Evolutionary conservation across 139 green algal species (phyloP), one percentile per base, ranked within the genome.

Genomic region (Haematococcus sp.): DNA sequence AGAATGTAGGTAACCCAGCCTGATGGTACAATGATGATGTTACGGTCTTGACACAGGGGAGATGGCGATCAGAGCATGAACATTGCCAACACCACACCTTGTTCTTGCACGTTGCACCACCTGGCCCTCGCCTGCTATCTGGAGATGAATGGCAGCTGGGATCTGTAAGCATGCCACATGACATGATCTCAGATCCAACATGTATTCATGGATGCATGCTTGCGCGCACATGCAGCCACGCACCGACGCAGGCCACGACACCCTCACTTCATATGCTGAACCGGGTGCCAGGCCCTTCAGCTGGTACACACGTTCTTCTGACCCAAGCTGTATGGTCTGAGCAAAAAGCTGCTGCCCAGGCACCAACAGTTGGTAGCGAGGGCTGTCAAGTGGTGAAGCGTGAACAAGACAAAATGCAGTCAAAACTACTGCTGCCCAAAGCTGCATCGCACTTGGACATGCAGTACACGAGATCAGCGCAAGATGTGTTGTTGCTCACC

Each of bases 181-280:
- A 40, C 33, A 25, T 31, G 4, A 28, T 28, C 22, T n/a, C 61
- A 35, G 5, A 68, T 4, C 3, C 16, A 20, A 5, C 3, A 35
- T 15, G 16, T 22, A 33, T 46, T 2, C 28, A 2, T 4, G 0
- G 32, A 56, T 7, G 28, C 2, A 1, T 25, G 15, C n/a, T 7
- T 59, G 55, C 58, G n/a, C 15, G 28, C 56, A 25, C 13, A 71
- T 34, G 3, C 40, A 49, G 40, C 40, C 19, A 52, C 74, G 55
- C 46, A 85, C 83, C 11, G 76, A 83, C 5, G 83, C 83, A 27
- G 83, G 83, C 31, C 78, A 80, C 3, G 83, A 88, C 23, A 88
- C 34, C 20, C 83, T 70, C 3, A 84, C 64, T 68, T 88, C 83
- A 61, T 88, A 88, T 1, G 55, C 65, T 32, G 65, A 61, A 13